Evolutionary conservation across 2,329 filamentous ascomycete genomes (phyloP), one percentile per base, ranked within the genome.

Genomic region (Ophiosphaerella herpotricha): DNA sequence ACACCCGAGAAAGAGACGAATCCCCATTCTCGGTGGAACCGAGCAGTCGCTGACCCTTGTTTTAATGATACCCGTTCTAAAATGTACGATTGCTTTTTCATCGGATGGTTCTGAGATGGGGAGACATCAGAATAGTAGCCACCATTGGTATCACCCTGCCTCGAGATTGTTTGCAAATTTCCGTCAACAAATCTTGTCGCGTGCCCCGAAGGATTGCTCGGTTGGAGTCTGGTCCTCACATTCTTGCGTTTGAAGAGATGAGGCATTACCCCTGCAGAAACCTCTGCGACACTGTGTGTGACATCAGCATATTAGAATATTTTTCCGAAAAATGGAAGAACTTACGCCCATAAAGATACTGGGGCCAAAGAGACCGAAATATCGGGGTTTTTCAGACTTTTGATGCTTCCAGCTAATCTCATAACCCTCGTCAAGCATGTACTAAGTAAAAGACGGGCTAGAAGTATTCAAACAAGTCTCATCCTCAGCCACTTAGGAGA

Each of bases 371-470:
- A 39, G 8, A 16, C 12, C 16, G 47, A 38, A n/a, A 50, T 44
- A 32, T 50, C 41, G 8, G 40, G 34, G 31, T 33, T 45, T n/a
- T 40, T 12, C 24, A 39, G 12, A 16, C 33, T 45, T 24, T 37
- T n/a, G 32, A 50, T 43, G 29, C 47, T 39, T 18, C 16, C 29
- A 14, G 40, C 34, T 14, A 50, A 37, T 1, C 47, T n/a, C 24
- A 50, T 50, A 2, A 50, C 35, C 35, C 47, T 50, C 9, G 36
- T 38, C n/a, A 50, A 29, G 29, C 40, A 40, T 37, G 38, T 37
- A 14, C 47, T 40, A 39, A 36, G 16, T n/a, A 18, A 36, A 3
- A 36, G 34, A 18, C 16, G 16, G 7, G 16, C 13, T 36, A 6
- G 5, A 36, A 36, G 16, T 5, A 14, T 14, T 36, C 2, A 36